Percentiles rank a stretch among this genome's conserved stretches.
These are phyloP conservation scores for Actinomortierella wolfii DNA, from an alignment of 371 early-diverging fungal species.

Conservation along the genomic window DNA sequence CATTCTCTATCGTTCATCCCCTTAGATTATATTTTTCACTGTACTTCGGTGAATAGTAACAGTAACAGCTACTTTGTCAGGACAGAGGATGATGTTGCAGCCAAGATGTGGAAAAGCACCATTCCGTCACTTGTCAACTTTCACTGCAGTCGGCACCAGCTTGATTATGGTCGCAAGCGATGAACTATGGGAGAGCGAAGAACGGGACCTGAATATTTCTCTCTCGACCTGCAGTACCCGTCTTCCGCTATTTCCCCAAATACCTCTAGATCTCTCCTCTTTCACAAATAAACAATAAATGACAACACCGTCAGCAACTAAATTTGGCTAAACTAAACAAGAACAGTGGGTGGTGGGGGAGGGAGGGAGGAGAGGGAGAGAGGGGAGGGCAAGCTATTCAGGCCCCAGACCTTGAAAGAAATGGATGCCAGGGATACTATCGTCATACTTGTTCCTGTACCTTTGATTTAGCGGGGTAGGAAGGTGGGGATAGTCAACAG, in stretches of 20 bases:
- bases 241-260: neutral
- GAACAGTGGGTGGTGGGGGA: neutral
- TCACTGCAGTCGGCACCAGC: conserved; percentile 13
- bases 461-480: too few relatives aligned
- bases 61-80: conserved; percentile 34
- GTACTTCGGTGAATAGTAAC: conserved; percentile 41
- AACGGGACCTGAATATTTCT: neutral
- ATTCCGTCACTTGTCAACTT: conserved; percentile 36
- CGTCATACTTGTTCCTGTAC: too few relatives aligned
- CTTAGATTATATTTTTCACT: conserved; percentile 44
- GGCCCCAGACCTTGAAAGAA: too few relatives aligned
- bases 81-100: conserved; percentile 41
- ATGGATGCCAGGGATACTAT: too few relatives aligned
- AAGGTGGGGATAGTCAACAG: too few relatives aligned
- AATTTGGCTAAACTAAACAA: neutral
- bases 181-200: too few relatives aligned
- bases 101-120: conserved; percentile 39
- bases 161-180: too few relatives aligned
- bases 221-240: neutral
- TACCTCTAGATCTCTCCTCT: too few relatives aligned
- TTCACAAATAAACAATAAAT: too few relatives aligned
- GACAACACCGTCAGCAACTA: too few relatives aligned
- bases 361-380: neutral
- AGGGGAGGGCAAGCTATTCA: neutral
- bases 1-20: too few relatives aligned